Conservation (phyloP, 441 rosid genomes). For the Mallotus japonicus region DNA sequence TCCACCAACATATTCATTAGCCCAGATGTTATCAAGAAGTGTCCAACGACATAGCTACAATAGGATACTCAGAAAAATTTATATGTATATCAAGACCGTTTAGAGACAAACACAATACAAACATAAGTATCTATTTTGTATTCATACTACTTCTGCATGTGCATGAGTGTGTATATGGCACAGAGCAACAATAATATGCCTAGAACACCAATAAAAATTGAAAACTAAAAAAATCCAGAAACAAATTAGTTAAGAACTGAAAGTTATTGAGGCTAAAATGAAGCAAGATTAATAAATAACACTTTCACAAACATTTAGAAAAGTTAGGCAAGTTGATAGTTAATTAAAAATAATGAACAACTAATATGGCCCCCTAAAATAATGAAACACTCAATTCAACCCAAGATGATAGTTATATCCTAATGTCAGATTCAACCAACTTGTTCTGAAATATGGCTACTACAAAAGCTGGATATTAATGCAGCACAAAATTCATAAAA, state of each 20-base stretch:
- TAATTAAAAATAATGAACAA: neutral
- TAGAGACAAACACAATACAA: neutral
- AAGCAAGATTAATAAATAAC: neutral
- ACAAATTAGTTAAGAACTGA: neutral
- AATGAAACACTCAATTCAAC: neutral
- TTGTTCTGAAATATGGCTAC: neutral
- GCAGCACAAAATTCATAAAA: neutral
- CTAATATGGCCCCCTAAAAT: neutral
- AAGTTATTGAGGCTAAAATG: neutral
- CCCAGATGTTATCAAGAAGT: no score
- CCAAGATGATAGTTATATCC: neutral
- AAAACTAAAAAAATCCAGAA: neutral
- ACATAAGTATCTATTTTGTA: no score
- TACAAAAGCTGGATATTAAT: neutral
- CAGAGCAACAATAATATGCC: neutral
- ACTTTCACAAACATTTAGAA: neutral
- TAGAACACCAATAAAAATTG: neutral
- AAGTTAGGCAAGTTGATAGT: neutral
- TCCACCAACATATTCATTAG: no score
- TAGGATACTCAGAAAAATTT: neutral
- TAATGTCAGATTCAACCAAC: neutral
- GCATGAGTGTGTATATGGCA: neutral
- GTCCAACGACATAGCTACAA: no score
- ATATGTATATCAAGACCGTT: neutral
- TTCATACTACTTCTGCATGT: no score